These are phyloP conservation scores for Ustilago loliicola DNA, from an alignment of 1,284 basidiomycete species.

Conservation along the genomic window DNA sequence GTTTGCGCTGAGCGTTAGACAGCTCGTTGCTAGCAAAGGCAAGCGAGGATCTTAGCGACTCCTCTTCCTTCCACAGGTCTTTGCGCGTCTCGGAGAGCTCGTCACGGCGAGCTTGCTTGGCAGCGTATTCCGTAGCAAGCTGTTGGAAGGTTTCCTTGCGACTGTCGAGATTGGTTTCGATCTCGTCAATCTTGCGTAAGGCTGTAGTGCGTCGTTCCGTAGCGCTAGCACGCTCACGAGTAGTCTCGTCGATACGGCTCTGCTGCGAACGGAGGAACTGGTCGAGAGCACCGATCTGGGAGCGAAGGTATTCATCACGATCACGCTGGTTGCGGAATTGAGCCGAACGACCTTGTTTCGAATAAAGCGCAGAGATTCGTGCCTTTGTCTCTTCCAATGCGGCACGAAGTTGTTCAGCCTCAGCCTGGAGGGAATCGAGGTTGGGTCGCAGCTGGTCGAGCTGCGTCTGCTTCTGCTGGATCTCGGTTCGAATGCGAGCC, in stretches of 20 bases:
- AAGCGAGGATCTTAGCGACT: constrained; percentile 80
- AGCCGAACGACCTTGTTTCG: constrained; percentile 64
- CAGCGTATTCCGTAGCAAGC: constrained; percentile 47
- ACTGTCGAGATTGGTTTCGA: constrained; percentile 77
- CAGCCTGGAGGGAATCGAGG: constrained; percentile 76
- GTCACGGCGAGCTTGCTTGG: constrained; percentile 69
- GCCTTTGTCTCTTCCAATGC: constrained; percentile 68
- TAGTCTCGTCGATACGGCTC: constrained; percentile 43
- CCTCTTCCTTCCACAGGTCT: constrained; percentile 79
- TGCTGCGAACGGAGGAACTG: constrained; percentile 45
- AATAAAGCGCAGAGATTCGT: constrained; percentile 60
- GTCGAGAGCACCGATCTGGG: constrained; percentile 57
- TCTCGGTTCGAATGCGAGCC: constrained; percentile 50
- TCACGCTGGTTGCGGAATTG: constrained; percentile 61
- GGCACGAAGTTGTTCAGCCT: constrained; percentile 78
- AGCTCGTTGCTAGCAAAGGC: constrained; percentile 85
- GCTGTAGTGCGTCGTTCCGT: constrained; percentile 39
- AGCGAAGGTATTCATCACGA: constrained; percentile 62
- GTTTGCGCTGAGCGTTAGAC: constrained; percentile 79
- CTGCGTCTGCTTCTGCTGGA: constrained; percentile 44
- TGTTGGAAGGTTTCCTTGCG: constrained; percentile 69
- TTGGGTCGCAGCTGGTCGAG: constrained; percentile 75
- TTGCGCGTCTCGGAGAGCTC: constrained; percentile 69
- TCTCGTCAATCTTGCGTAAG: constrained; percentile 79
- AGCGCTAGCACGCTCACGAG: constrained; percentile 36